Percentiles rank a stretch among this genome's conserved stretches.
Conservation (phyloP, 805 yeast genomes). For the Myxozyma melibiosi region DNA sequence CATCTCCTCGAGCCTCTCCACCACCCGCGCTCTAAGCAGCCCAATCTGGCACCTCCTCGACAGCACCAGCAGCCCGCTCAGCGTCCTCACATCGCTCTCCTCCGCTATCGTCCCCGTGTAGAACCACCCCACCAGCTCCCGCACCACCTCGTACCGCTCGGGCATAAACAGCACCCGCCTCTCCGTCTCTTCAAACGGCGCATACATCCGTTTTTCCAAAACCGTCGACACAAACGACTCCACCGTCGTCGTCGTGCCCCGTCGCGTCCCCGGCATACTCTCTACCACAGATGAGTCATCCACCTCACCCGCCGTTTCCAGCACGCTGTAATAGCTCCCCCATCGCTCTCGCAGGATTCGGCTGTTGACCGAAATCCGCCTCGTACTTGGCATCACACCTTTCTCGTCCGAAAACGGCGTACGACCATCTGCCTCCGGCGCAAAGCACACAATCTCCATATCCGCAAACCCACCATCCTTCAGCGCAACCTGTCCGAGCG, state of each 20-base stretch:
- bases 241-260: neutral
- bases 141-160: constrained; percentile 19
- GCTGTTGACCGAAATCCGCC: constrained; percentile 20
- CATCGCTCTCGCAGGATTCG: constrained; percentile 20
- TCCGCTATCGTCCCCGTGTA: constrained; percentile 16
- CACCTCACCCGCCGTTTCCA: neutral
- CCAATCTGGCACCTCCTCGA: constrained; percentile 8
- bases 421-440: neutral
- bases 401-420: neutral
- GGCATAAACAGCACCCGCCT: constrained; percentile 23
- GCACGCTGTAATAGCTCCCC: constrained; percentile 18
- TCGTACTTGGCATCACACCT: neutral
- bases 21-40: constrained; percentile 8
- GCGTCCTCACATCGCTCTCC: neutral
- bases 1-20: constrained; percentile 13
- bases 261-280: neutral
- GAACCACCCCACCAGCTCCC: constrained; percentile 21
- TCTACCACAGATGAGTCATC: neutral
- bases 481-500: constrained; percentile 10
- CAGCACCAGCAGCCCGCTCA: constrained; percentile 8
- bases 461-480: constrained; percentile 14
- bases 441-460: constrained; percentile 23
- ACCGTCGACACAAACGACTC: neutral
- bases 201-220: neutral
- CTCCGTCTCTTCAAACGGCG: neutral